Conservation (phyloP, 2,329 filamentous ascomycete genomes). For the Aureobasidium melanogenum region DNA sequence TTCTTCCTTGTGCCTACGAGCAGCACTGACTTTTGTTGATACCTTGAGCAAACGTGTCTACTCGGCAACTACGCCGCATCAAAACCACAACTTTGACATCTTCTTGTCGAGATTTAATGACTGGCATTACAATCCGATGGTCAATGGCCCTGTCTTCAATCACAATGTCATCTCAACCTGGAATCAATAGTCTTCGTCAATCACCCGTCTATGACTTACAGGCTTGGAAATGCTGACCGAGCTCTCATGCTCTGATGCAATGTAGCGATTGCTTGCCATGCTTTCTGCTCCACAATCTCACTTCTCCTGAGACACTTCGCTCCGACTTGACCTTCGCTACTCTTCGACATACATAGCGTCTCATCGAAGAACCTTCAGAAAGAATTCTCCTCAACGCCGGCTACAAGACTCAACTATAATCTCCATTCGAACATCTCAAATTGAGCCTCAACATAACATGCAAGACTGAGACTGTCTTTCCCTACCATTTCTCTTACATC, state of each 20-base stretch:
- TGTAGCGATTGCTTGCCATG: not conserved
- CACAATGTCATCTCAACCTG: too few species aligned
- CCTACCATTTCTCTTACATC: not conserved
- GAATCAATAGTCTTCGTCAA: too few species aligned
- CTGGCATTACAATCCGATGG: not conserved
- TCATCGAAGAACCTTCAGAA: not conserved
- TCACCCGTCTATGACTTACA: not conserved
- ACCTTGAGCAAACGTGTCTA: too few species aligned
- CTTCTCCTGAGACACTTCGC: not conserved
- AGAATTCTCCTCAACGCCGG: too few species aligned
- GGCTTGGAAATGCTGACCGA: not conserved
- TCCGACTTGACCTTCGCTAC: not conserved
- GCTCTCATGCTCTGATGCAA: not conserved
- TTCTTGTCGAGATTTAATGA: not conserved
- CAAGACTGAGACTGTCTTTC: not conserved
- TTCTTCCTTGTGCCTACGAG: not conserved
- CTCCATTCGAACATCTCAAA: not conserved
- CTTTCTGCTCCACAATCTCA: not conserved
- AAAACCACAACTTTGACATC: not conserved
- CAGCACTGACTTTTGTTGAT: not conserved
- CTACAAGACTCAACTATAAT: not conserved
- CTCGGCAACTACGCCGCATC: not conserved
- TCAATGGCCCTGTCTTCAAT: not conserved
- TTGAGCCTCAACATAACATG: not conserved
- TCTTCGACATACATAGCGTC: not conserved